Percentiles rank a stretch among this genome's conserved stretches.
phyloP scores from a whole-genome alignment of 768 basidiomycete genomes.

The Melanogaster broomeanus region DNA sequence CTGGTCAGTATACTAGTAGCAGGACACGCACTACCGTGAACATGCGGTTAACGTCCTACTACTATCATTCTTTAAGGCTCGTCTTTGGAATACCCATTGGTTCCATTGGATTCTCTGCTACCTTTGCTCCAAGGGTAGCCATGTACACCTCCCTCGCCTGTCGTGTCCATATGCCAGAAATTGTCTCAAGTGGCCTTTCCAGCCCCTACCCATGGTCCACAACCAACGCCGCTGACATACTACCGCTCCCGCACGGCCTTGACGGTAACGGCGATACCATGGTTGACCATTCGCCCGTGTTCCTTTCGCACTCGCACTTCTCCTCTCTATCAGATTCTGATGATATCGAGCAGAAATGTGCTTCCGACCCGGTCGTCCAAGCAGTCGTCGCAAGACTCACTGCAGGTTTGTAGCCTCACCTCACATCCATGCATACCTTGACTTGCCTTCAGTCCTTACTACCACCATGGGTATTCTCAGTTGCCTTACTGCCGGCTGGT shows the following conservation, averaged over 20 bases:
- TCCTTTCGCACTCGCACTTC: slow-evolving; percentile 3
- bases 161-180: slow-evolving; percentile 61
- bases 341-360: slow-evolving; percentile 42
- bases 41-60: not conserved
- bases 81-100: slow-evolving; percentile 53
- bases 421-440: not conserved
- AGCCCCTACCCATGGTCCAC: not conserved
- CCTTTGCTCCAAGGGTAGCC: slow-evolving; percentile 71
- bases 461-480: slow-evolving; percentile 70
- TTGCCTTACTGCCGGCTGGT: slow-evolving; percentile 82
- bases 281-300: not conserved
- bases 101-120: slow-evolving; percentile 54
- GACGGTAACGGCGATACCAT: not conserved
- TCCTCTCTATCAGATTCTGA: not conserved
- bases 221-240: not conserved
- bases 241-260: not conserved
- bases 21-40: not conserved
- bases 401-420: slow-evolving; percentile 46
- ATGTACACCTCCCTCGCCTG: slow-evolving; percentile 77
- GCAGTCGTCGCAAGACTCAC: slow-evolving; percentile 69
- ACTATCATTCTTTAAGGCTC: slow-evolving; percentile 62
- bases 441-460: slow-evolving; percentile 51
- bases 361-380: slow-evolving; percentile 70
- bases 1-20: slow-evolving; percentile 59
- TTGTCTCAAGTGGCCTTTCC: slow-evolving; percentile 20